These are phyloP conservation scores for Nicotiana paniculata DNA, from an alignment of 257 asterid species.

Conservation along the genomic window DNA sequence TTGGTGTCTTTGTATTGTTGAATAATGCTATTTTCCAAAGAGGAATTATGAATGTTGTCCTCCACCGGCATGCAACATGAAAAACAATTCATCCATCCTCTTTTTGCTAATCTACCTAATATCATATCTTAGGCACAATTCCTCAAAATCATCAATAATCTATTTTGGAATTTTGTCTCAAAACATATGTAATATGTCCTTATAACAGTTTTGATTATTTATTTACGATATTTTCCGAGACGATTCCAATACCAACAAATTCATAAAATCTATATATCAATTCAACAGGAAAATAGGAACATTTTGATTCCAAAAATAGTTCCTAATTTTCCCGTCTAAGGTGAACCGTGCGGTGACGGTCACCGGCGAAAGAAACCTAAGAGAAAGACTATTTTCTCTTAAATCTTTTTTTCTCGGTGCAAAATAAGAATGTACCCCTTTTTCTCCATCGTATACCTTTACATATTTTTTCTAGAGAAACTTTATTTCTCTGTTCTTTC, in stretches of 20 bases:
- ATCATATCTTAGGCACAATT: conserved; percentile 23
- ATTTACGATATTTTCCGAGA: background rate
- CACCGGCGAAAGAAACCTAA: background rate
- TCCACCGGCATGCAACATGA: conserved; percentile 64
- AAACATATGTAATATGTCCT: background rate
- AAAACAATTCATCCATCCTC: conserved; percentile 51
- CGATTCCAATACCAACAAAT: background rate
- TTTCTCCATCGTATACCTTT: background rate
- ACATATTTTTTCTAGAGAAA: background rate
- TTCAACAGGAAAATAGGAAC: background rate
- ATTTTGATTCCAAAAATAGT: background rate
- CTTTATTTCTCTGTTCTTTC: no score
- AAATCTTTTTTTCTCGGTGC: background rate
- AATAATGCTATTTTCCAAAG: conserved; percentile 22
- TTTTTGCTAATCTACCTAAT: conserved; percentile 3
- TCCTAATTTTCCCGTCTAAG: background rate
- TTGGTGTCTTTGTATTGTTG: conserved; percentile 7
- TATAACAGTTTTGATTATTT: background rate
- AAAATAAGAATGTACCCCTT: background rate
- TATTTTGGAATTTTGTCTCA: background rate
- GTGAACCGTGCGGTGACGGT: background rate
- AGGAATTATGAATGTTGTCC: conserved; percentile 22
- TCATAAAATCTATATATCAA: background rate
- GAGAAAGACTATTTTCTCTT: background rate
- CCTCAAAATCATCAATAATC: conserved; percentile 14